phyloP scores from a whole-genome alignment of 2,329 filamentous ascomycete species.

The Didymosphaeria variabile region DNA sequence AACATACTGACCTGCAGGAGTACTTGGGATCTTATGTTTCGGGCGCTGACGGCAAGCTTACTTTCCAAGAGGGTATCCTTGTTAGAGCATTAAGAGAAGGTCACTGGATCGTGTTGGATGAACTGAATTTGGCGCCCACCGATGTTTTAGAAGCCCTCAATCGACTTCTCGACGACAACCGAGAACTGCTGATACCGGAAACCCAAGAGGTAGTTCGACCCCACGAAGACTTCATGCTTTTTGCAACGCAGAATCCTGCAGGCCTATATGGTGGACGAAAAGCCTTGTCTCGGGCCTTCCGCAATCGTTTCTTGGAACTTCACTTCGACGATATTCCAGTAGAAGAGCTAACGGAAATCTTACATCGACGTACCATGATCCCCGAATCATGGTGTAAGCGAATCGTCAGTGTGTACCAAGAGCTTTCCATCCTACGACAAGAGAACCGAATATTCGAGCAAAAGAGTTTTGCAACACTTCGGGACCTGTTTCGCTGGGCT shows the following conservation, averaged over 20 bases:
- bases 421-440: conserved; percentile 88
- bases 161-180: conserved; percentile 92
- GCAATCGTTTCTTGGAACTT: conserved; percentile 94
- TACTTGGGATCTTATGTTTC: conserved; percentile 96
- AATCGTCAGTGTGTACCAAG: conserved; percentile 93
- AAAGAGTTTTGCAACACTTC: conserved; percentile 94
- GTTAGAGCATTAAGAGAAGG: conserved; percentile 92
- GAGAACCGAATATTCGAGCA: conserved; percentile 93
- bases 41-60: conserved; percentile 80
- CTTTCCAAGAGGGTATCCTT: conserved; percentile 91
- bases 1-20: conserved; percentile 97
- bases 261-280: conserved; percentile 96
- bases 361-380: conserved; percentile 87
- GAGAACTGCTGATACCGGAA: conserved; percentile 93
- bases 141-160: conserved; percentile 97
- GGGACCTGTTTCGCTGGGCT: conserved; percentile 97
- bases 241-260: conserved; percentile 96
- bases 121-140: conserved; percentile 94
- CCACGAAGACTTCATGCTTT: conserved; percentile 95
- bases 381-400: conserved; percentile 89
- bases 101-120: conserved; percentile 98
- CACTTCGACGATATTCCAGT: conserved; percentile 99
- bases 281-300: conserved; percentile 89
- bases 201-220: conserved; percentile 93
- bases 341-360: conserved; percentile 88